Evolutionary conservation across 2,329 filamentous ascomycete species (phyloP).

Genomic region (Anisogramma anomala): DNA sequence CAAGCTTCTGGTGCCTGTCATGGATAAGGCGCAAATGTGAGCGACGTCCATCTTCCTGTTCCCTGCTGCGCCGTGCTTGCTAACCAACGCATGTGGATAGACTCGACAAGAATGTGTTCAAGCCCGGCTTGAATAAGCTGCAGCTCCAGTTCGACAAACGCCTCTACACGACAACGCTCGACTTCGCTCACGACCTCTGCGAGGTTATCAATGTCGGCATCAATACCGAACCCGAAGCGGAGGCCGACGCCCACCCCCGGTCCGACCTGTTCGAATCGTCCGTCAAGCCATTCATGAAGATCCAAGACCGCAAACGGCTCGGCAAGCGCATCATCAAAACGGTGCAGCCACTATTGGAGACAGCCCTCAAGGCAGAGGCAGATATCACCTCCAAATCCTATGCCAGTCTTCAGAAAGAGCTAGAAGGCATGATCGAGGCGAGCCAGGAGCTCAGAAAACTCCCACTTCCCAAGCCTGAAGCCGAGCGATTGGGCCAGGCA

Average conservation of each 20-base stretch:
- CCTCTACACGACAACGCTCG: constrained; percentile 45
- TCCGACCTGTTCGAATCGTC: constrained; percentile 33
- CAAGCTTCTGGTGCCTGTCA: constrained; percentile 61
- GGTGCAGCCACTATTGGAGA: constrained; percentile 66
- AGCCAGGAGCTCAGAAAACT: constrained; percentile 46
- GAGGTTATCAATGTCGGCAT: constrained; percentile 43
- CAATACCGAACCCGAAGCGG: constrained; percentile 27
- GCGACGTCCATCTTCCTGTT: constrained; percentile 27
- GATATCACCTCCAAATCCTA: constrained; percentile 61
- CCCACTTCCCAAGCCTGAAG: constrained; percentile 23
- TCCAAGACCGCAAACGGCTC: constrained; percentile 71
- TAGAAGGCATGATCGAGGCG: constrained; percentile 61
- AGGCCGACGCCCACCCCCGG: constrained; percentile 19
- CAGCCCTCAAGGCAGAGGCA: constrained; percentile 68
- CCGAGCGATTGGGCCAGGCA: constrained; percentile 29
- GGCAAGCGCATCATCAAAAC: constrained; percentile 81
- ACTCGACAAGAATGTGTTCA: constrained; percentile 53
- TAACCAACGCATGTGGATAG: constrained; percentile 43
- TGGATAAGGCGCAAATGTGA: constrained; percentile 73
- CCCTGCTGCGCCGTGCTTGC: constrained; percentile 17
- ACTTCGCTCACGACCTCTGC: constrained; percentile 46
- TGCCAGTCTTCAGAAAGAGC: constrained; percentile 58
- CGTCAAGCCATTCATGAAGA: constrained; percentile 48
- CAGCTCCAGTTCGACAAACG: constrained; percentile 42
- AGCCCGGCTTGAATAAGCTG: constrained; percentile 37